Base-by-base conservation (phyloP, 148 eudicot species). In the Polygonum maritimum region DNA sequence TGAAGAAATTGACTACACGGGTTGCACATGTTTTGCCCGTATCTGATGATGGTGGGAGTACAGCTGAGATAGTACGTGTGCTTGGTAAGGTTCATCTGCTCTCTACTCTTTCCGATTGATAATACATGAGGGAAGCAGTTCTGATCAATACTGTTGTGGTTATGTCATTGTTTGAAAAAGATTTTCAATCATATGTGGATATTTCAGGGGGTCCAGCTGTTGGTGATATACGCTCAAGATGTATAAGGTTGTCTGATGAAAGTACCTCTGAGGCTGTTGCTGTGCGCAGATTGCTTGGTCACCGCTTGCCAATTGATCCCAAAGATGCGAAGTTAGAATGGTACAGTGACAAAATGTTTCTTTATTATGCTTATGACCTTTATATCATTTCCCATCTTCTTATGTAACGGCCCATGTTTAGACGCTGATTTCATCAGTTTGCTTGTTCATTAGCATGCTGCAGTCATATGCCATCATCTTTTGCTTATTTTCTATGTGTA, bases 1-100 rank as follows among this genome's bases (percentile, higher is more conserved):
- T 95, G 74, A 90, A 95, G 85, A 89, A 85, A 82, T 90, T 95
- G 75, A 95, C 98, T 15, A 90, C 97, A 77, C 81, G 86, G 18
- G 98, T 95, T 47, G 90, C 94, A 31, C 97, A 95, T 84, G 92
- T 95, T 77, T 97, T 95, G 55, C 97, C 98, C 73, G 98, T 95
- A 81, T 95, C 98, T 79, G 98, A 95, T 86, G 96, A 95, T 84
- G 98, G 97, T 40, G 98, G 98, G 79, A 95, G 98, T 81, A 95
- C 98, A 40, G 98, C 98, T 63, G 98, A 95, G 87, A 92, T 92
- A 82, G 98, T 95, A 77, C 97, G 98, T 74, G 98, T 95, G 82
- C 97, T 95, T 48, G 97, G 97, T 94, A 79, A 81, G 79, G 22
- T 76, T 6, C 54, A 58, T 47, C 44, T 48, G 15, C 41, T 47